Percentiles rank a stretch among this genome's conserved stretches.
Conservation (phyloP, 2,329 filamentous ascomycete species). For the Ophiostoma sp. region DNA sequence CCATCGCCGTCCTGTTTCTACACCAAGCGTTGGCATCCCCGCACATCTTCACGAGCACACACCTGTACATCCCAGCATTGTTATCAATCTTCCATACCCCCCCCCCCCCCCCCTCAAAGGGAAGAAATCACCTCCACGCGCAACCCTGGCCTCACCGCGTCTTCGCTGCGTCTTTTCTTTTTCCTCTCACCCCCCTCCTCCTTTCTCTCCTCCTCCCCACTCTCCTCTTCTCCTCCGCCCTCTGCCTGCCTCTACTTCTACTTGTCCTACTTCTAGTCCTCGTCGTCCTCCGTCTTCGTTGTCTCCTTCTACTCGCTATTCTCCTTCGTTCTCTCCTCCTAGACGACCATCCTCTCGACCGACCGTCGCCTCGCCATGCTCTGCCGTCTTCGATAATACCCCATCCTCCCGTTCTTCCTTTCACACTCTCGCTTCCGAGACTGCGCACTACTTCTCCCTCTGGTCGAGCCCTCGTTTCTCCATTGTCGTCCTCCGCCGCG, state of each 20-base stretch:
- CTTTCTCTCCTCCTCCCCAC: constrained; percentile 3
- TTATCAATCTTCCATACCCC: not conserved
- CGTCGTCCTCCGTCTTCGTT: not conserved
- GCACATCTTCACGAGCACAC: not conserved
- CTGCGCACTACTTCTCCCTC: not conserved
- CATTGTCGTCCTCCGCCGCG: not conserved
- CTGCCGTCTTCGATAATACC: constrained; percentile 9
- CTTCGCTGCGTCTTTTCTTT: constrained; percentile 14
- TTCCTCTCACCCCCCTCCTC: constrained; percentile 14
- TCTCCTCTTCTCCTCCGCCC: constrained; percentile 5
- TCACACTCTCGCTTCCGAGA: constrained; percentile 8
- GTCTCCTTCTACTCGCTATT: not conserved
- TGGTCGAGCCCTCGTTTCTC: not conserved
- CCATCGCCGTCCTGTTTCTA: not conserved
- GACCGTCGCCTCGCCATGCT: constrained; percentile 15
- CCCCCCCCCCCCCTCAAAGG: not conserved
- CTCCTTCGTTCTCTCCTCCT: not conserved
- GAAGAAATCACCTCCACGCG: not conserved
- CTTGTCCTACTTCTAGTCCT: constrained; percentile 3
- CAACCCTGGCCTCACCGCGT: constrained; percentile 18
- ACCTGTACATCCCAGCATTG: constrained; percentile 11
- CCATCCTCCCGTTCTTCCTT: constrained; percentile 7
- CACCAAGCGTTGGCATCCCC: not conserved
- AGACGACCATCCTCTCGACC: constrained; percentile 7
- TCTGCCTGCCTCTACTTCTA: constrained; percentile 2